Evolutionary conservation across 345 rosid genomes (phyloP), one percentile per base, ranked within the genome.

Genomic region (Acer campestre): DNA sequence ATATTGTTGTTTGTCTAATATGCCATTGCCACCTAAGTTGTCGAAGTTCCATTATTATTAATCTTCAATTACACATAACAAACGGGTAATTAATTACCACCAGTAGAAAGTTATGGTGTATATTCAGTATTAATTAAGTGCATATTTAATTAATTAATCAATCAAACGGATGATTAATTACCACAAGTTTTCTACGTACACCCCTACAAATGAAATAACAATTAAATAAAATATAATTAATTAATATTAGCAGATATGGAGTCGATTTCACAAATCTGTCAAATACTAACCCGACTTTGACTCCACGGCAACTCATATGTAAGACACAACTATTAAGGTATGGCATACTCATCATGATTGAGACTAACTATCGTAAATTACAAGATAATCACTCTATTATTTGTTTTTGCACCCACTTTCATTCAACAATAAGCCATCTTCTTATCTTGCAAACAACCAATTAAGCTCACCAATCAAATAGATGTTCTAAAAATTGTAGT

Each of bases 241-340:
- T 59, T 3, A 73, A 72, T 13, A 12, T 20, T 16, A 10, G 48
- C 1, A 8, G 77, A 18, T 64, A 48, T 1, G 46, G 49, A 1
- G 78, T 75, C 64, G 1, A 35, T 35, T 75, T 53, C 29, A 66
- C 5, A 9, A 42, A 29, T 29, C 27, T 29, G 31, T 29, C 31
- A 29, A 29, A 75, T 75, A 29, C 62, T 65, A 31, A 35, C 64
- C 78, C n/a, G 64, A 75, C 20, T 75, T 40, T 35, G 71, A 75
- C 49, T 75, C 71, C 53, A 35, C 70, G 63, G 77, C 77, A 3
- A 7, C 35, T 20, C 29, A 49, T 51, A 0, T 9, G 49, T 35
- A 48, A 17, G 70, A 75, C 31, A n/a, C 18, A 18, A 46, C 61
- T 29, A 40, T 46, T 25, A 66, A 49, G 78, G 53, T 66, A 75